phyloP scores from a whole-genome alignment of 2,329 filamentous ascomycete genomes.

The Escovopsis sp. region DNA sequence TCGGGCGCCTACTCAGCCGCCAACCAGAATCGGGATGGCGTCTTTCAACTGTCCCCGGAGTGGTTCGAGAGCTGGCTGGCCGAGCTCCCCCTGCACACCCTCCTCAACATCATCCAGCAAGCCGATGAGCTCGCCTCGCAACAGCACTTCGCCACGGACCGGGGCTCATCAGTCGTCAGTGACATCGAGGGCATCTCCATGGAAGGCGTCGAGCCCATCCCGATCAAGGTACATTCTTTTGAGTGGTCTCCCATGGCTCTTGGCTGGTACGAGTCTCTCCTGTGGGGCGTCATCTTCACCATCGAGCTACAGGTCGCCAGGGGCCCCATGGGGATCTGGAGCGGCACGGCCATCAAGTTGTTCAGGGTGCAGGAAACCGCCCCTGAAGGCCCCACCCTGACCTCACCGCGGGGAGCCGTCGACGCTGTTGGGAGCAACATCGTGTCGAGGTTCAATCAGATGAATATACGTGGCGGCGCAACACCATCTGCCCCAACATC shows the following conservation, averaged over 20 bases:
- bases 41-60: slow-evolving; percentile 61
- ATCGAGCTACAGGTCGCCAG: slow-evolving; percentile 78
- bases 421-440: slow-evolving; percentile 87
- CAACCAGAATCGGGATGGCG: slow-evolving; percentile 36
- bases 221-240: slow-evolving; percentile 71
- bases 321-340: slow-evolving; percentile 87
- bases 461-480: slow-evolving; percentile 47
- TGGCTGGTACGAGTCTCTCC: slow-evolving; percentile 87
- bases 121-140: slow-evolving; percentile 40
- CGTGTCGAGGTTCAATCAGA: slow-evolving; percentile 69
- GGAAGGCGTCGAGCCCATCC: slow-evolving; percentile 57
- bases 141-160: slow-evolving; percentile 26
- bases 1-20: slow-evolving; percentile 49
- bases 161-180: slow-evolving; percentile 35
- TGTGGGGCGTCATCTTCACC: slow-evolving; percentile 88
- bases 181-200: slow-evolving; percentile 47
- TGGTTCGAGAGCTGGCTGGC: slow-evolving; percentile 96
- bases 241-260: slow-evolving; percentile 84
- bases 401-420: slow-evolving; percentile 76
- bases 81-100: slow-evolving; percentile 75
- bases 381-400: slow-evolving; percentile 62
- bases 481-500: slow-evolving; percentile 8
- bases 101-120: slow-evolving; percentile 61
- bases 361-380: slow-evolving; percentile 83
- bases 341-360: slow-evolving; percentile 71